phyloP scores from a whole-genome alignment of 2,329 filamentous ascomycete genomes.

The Ophiobolus disseminans region DNA sequence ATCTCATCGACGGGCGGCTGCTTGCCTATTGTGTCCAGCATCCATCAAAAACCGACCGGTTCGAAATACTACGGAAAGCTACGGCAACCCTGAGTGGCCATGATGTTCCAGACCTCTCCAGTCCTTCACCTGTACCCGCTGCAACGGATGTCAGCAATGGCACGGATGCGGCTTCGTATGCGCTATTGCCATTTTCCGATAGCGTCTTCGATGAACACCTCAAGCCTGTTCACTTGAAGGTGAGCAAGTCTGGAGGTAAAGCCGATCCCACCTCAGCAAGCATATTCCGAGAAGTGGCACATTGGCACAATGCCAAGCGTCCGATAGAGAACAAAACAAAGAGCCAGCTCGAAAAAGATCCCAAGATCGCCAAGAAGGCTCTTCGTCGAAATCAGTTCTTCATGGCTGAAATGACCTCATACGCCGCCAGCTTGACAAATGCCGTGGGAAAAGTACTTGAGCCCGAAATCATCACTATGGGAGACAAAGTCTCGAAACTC shows the following conservation, averaged over 20 bases:
- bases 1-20: slow-evolving; percentile 63
- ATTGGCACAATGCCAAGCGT: slow-evolving; percentile 69
- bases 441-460: slow-evolving; percentile 67
- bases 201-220: slow-evolving; percentile 58
- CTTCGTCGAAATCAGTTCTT: slow-evolving; percentile 65
- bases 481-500: slow-evolving; percentile 3
- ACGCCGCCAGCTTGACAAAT: slow-evolving; percentile 74
- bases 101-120: slow-evolving; percentile 17
- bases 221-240: slow-evolving; percentile 51
- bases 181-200: slow-evolving; percentile 58
- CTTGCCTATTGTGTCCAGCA: slow-evolving; percentile 37
- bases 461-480: slow-evolving; percentile 68
- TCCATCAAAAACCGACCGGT: slow-evolving; percentile 23
- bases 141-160: slow-evolving; percentile 8
- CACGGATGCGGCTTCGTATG: slow-evolving; percentile 24
- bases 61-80: slow-evolving; percentile 26
- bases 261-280: slow-evolving; percentile 43
- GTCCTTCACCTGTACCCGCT: slow-evolving; percentile 1
- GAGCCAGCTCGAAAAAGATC: slow-evolving; percentile 38
- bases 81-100: slow-evolving; percentile 25
- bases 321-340: slow-evolving; percentile 54
- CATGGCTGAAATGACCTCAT: slow-evolving; percentile 71
- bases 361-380: slow-evolving; percentile 43
- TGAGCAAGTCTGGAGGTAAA: slow-evolving; percentile 34
- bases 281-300: slow-evolving; percentile 58